phyloP scores from a whole-genome alignment of 805 yeast species.

The Candida qinlingensis region DNA sequence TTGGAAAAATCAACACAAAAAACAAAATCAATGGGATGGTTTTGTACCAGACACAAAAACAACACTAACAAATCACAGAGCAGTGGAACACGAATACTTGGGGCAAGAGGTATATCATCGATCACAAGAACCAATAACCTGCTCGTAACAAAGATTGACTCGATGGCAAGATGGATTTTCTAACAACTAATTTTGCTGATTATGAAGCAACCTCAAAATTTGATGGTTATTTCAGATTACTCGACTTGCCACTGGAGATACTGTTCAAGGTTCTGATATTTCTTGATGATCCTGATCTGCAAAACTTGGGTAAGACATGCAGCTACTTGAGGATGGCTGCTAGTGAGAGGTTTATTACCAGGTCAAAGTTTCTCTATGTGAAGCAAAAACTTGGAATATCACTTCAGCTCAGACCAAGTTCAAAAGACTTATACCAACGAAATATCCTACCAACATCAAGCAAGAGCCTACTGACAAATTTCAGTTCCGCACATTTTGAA shows the following conservation, averaged over 20 bases:
- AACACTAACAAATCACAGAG: too few relatives aligned
- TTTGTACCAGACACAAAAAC: too few relatives aligned
- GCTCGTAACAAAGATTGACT: too few relatives aligned
- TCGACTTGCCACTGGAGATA: constrained; percentile 22
- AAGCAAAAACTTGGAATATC: constrained; percentile 18
- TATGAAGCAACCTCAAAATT: constrained; percentile 9
- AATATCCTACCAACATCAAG: constrained; percentile 16
- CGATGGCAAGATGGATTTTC: constrained; percentile 16
- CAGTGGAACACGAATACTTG: too few relatives aligned
- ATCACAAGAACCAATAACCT: too few relatives aligned
- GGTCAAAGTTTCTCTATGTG: constrained; percentile 19
- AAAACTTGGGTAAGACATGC: constrained; percentile 14
- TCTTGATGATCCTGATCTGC: constrained; percentile 21
- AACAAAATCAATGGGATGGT: too few relatives aligned
- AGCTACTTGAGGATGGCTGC: constrained; percentile 14
- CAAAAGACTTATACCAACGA: constrained; percentile 10
- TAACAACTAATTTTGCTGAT: constrained; percentile 18
- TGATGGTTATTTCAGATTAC: constrained; percentile 15
- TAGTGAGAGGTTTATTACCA: constrained; percentile 17
- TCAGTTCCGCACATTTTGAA: constrained; percentile 7
- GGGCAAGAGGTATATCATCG: too few relatives aligned
- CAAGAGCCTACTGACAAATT: neutral
- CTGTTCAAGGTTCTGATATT: constrained; percentile 20
- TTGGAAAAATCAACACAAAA: too few relatives aligned
- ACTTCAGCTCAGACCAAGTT: constrained; percentile 13